A percentile compares a stretch with the other conserved stretches of the same genome.
These are phyloP conservation scores for Oryza australiensis DNA, from an alignment of 176 grass and related monocot species.

Conservation along the genomic window DNA sequence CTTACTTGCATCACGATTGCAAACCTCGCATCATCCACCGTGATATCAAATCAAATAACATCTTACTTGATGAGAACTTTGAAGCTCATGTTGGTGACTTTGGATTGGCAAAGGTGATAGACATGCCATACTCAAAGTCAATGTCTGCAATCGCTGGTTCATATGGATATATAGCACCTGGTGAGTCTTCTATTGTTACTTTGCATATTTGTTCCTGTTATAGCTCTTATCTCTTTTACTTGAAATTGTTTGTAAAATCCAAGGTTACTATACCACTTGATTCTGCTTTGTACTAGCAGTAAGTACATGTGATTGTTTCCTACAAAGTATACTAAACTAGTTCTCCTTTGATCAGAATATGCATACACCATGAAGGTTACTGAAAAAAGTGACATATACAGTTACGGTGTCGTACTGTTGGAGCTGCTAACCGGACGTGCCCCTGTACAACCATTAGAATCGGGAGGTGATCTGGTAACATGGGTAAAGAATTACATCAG, in stretches of 20 bases:
- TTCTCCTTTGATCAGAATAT: conserved; percentile 67
- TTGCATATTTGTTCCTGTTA: conserved; percentile 4
- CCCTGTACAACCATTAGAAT: conserved; percentile 85
- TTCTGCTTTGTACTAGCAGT: background rate
- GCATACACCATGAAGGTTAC: conserved; percentile 99
- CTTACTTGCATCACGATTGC: conserved; percentile 96
- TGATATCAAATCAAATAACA: conserved; percentile 99
- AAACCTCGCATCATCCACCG: conserved; percentile 91
- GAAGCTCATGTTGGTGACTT: conserved; percentile 99
- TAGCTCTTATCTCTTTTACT: conserved; percentile 5
- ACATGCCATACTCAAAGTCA: conserved; percentile 89
- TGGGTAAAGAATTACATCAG: conserved; percentile 87
- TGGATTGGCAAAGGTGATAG: conserved; percentile 96
- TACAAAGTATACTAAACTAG: conserved; percentile 15
- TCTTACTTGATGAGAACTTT: conserved; percentile 96
- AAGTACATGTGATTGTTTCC: background rate
- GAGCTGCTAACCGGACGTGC: conserved; percentile 89
- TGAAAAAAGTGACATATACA: conserved; percentile 94
- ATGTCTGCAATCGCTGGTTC: conserved; percentile 99
- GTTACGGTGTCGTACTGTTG: conserved; percentile 86
- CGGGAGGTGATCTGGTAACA: conserved; percentile 94
- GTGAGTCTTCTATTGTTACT: conserved; percentile 48
- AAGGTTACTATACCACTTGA: background rate
- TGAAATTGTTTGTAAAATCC: background rate
- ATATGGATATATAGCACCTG: conserved; percentile 98